These are phyloP conservation scores for Trichoderma sp. DNA, from an alignment of 2,329 filamentous ascomycete genomes.

Conservation along the genomic window DNA sequence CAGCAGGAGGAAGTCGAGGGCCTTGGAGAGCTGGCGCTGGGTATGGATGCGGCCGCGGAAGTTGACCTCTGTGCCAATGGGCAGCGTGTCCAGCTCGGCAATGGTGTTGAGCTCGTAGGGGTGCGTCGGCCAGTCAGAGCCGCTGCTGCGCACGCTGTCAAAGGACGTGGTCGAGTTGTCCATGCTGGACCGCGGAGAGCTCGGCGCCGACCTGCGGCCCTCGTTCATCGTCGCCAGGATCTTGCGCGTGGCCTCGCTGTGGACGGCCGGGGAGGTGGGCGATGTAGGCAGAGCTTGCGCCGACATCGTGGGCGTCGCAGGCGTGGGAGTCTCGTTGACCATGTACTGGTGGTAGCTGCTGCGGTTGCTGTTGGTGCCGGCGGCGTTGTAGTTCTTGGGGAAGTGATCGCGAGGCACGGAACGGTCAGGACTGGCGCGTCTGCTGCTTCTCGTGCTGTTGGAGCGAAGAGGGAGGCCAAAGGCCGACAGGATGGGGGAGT, in stretches of 20 bases:
- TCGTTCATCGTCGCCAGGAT: constrained; percentile 37
- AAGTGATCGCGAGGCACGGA: constrained; percentile 25
- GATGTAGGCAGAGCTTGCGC: constrained; percentile 18
- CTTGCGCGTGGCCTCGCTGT: constrained; percentile 30
- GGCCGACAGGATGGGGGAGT: constrained; percentile 38
- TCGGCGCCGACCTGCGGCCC: constrained; percentile 34
- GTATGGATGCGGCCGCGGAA: constrained; percentile 54
- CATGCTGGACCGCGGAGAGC: constrained; percentile 33
- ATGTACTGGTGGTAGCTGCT: constrained; percentile 15
- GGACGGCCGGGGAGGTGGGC: constrained; percentile 10
- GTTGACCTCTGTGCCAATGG: constrained; percentile 44
- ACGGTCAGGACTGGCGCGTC: constrained; percentile 26
- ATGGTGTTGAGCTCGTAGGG: constrained; percentile 45
- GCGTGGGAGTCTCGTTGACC: constrained; percentile 9
- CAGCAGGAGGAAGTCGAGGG: constrained; percentile 82
- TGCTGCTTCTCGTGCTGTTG: constrained; percentile 30
- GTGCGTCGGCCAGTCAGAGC: constrained; percentile 42
- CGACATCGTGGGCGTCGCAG: constrained; percentile 21
- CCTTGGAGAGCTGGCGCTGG: constrained; percentile 76
- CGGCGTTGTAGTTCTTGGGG: constrained; percentile 20
- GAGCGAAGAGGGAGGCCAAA: constrained; percentile 39
- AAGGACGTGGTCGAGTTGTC: constrained; percentile 35
- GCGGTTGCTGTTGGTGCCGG: constrained; percentile 20
- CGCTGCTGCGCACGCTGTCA: constrained; percentile 42
- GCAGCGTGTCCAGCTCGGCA: constrained; percentile 40